Evolutionary conservation across 2,329 filamentous ascomycete species (phyloP).

Genomic region (Monosporascus cannonballus): DNA sequence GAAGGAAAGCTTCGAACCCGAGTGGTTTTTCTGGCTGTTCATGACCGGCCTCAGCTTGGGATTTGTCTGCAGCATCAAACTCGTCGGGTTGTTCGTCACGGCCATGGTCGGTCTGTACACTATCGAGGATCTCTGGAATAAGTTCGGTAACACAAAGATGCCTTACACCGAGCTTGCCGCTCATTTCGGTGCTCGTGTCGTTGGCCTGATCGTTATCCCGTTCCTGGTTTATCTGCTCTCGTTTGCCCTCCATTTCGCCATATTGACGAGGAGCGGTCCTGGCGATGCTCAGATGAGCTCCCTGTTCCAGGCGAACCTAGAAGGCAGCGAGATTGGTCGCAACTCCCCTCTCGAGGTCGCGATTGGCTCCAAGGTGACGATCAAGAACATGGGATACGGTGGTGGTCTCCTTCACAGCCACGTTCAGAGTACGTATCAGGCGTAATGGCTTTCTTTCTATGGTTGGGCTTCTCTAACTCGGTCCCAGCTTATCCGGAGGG

Average conservation of each 20-base stretch:
- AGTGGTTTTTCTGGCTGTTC: slow-evolving; percentile 94
- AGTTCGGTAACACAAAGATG: slow-evolving; percentile 93
- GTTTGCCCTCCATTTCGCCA: slow-evolving; percentile 90
- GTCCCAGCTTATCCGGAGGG: slow-evolving; percentile 72
- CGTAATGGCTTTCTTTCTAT: neutral
- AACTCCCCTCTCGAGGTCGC: slow-evolving; percentile 92
- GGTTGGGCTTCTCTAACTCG: slow-evolving; percentile 9
- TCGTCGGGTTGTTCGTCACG: slow-evolving; percentile 93
- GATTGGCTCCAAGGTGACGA: slow-evolving; percentile 78
- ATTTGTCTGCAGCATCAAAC: slow-evolving; percentile 97
- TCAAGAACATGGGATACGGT: slow-evolving; percentile 99
- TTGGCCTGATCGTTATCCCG: slow-evolving; percentile 84
- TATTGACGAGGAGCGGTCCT: slow-evolving; percentile 88
- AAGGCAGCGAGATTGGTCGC: slow-evolving; percentile 87
- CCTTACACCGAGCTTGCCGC: slow-evolving; percentile 59
- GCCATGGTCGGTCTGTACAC: slow-evolving; percentile 95
- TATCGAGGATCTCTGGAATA: slow-evolving; percentile 93
- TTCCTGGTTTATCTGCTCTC: slow-evolving; percentile 91
- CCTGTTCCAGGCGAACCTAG: slow-evolving; percentile 94
- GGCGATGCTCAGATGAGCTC: slow-evolving; percentile 99
- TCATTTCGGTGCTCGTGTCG: slow-evolving; percentile 73
- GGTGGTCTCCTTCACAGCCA: slow-evolving; percentile 95
- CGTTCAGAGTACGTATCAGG: slow-evolving; percentile 59
- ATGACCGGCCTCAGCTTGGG: slow-evolving; percentile 93
- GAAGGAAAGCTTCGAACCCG: slow-evolving; percentile 75